Base-by-base conservation (phyloP, 768 basidiomycete species). In the Podaxis sp. region DNA sequence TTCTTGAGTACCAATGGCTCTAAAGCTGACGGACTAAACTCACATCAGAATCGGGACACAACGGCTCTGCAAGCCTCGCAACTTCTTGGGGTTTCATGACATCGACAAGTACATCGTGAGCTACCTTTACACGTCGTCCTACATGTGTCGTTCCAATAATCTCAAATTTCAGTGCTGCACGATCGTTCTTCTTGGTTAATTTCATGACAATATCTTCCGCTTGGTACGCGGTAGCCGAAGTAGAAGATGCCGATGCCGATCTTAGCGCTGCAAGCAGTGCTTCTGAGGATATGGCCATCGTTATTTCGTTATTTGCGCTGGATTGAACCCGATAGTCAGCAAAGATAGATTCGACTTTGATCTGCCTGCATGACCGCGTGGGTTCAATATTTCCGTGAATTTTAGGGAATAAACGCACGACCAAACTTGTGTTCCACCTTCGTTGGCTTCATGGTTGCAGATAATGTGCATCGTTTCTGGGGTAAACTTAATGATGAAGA, bases 351-450 rank as follows among this genome's bases (percentile, higher is more conserved):
- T 82, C 78, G 8, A 86, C 81, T 72, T 87, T 88, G 68, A 90
- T 83, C 67, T 87, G 82, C 15, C 87, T 89, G 60, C 30, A 26
- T 2, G 20, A 11, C 12, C 5, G 26, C 4, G 10, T 56, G 28
- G 26, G 13, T 30, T 44, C 11, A 8, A 12, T 13, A 24, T 12
- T 24, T 17, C 49, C 4, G 15, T 3, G 11, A 15, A 12, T 26
- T 24, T 28, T 5, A 12, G 24, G 28, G 56, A 10, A 17, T 40
- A n/a, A n/a, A 51, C 74, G 48, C 54, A 80, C 76, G 78, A 79
- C 94, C 94, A 95, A 56, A 95, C 91, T 72, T 95, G 93, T 3
- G 93, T 87, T 2, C 91, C 91, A 0, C 90, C 91, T 67, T 93
- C 91, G 67, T 87, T 89, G 41, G 84, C 83, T 58, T 93, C 90